phyloP scores from a whole-genome alignment of 176 grass and related monocot species.

The Dendrocalamus sinicus region DNA sequence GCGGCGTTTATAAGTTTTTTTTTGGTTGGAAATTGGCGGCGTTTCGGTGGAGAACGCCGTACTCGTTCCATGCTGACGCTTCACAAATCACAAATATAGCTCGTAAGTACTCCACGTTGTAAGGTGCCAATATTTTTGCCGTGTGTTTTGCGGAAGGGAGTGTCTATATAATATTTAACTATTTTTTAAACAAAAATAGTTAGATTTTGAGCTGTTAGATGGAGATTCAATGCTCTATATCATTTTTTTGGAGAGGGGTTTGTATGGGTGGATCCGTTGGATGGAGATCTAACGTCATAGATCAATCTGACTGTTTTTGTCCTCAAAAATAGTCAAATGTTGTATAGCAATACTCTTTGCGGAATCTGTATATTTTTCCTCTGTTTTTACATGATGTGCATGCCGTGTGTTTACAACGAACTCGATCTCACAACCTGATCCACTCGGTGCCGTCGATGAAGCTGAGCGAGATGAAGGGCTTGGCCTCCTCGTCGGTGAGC shows the following conservation, averaged over 20 bases:
- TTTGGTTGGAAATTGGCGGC: too few species aligned
- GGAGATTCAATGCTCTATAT: too few species aligned
- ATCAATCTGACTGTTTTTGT: too few species aligned
- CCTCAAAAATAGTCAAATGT: too few species aligned
- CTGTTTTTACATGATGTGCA: slow-evolving; percentile 21
- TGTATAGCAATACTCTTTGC: too few species aligned
- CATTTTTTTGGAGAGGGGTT: too few species aligned
- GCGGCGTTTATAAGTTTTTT: background rate
- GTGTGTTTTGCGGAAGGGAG: too few species aligned
- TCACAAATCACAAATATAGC: background rate
- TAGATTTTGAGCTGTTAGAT: too few species aligned
- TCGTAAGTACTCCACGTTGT: background rate
- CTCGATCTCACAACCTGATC: slow-evolving; percentile 53
- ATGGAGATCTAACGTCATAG: too few species aligned
- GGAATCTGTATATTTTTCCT: slow-evolving; percentile 21
- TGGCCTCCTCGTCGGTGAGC: slow-evolving; percentile 90
- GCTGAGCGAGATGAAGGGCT: slow-evolving; percentile 74
- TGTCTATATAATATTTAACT: too few species aligned
- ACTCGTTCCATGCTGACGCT: background rate
- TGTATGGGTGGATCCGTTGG: too few species aligned
- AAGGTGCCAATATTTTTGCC: background rate
- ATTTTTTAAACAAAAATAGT: too few species aligned
- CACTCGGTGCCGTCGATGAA: slow-evolving; percentile 86
- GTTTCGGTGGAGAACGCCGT: slow-evolving; percentile 2
- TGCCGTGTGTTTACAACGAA: background rate